Conservation (phyloP, 2,329 filamentous ascomycete genomes). For the Dothistroma pini region DNA sequence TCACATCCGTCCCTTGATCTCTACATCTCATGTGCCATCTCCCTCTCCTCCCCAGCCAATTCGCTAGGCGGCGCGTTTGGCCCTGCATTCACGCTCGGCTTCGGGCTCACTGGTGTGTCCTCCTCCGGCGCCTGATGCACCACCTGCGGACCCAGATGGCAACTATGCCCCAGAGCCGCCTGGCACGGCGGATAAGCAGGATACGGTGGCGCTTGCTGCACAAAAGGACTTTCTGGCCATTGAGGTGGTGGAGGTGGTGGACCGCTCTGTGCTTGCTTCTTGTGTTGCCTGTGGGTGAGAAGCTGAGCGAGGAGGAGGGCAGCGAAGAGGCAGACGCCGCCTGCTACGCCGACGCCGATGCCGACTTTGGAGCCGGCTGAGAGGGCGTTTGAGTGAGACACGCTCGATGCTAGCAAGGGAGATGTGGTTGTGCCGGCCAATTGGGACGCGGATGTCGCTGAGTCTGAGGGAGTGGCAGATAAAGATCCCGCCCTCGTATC, state of each 20-base stretch:
- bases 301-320: constrained; percentile 14
- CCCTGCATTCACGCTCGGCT: background rate
- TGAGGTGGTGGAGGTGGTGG: constrained; percentile 1
- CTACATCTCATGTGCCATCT: constrained; percentile 9
- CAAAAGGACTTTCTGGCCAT: constrained; percentile 12
- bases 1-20: background rate
- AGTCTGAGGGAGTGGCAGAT: background rate
- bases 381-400: constrained; percentile 9
- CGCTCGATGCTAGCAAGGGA: background rate
- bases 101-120: constrained; percentile 1
- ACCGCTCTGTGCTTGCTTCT: constrained; percentile 2
- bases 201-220: constrained; percentile 14
- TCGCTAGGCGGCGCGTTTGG: constrained; percentile 5
- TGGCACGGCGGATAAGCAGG: background rate
- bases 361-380: constrained; percentile 25
- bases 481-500: constrained; percentile 1
- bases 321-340: constrained; percentile 21
- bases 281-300: constrained; percentile 14
- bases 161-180: background rate
- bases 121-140: background rate
- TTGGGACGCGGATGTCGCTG: background rate
- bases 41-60: constrained; percentile 2
- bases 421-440: constrained; percentile 3
- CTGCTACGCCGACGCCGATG: constrained; percentile 25
- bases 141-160: background rate